phyloP scores from a whole-genome alignment of 176 grass and related monocot genomes.

The Carex scoparia region DNA sequence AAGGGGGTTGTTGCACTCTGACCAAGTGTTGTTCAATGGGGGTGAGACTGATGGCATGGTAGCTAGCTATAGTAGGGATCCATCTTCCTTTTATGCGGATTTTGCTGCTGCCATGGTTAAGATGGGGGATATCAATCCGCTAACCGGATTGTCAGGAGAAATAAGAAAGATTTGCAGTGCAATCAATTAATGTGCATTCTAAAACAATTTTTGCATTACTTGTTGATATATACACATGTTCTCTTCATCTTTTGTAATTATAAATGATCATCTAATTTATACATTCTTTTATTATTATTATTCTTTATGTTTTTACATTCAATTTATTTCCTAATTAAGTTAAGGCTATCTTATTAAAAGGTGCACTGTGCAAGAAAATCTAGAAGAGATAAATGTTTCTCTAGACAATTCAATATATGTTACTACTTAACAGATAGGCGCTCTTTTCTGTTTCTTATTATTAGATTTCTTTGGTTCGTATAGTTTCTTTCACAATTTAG shows the following conservation, averaged over 20 bases:
- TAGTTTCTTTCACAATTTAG: too few species aligned
- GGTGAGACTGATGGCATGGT: slow-evolving; percentile 31
- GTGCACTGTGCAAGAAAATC: too few species aligned
- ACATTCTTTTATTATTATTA: background rate
- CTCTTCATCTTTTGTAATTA: background rate
- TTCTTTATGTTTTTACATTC: too few species aligned
- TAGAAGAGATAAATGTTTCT: too few species aligned
- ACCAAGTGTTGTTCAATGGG: slow-evolving; percentile 49
- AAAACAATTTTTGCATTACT: background rate
- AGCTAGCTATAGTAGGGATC: background rate
- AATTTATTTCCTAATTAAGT: too few species aligned
- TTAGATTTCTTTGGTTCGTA: too few species aligned
- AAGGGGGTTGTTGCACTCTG: slow-evolving; percentile 51
- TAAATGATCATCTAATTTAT: background rate
- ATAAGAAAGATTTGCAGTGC: slow-evolving; percentile 37
- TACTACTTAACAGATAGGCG: too few species aligned
- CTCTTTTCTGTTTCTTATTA: too few species aligned
- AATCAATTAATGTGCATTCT: slow-evolving; percentile 16
- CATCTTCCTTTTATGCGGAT: slow-evolving; percentile 29
- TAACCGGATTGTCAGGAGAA: slow-evolving; percentile 28
- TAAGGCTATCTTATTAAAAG: too few species aligned
- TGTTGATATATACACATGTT: background rate
- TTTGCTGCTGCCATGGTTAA: slow-evolving; percentile 51
- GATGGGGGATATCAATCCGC: slow-evolving; percentile 33
- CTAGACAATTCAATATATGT: too few species aligned